Evolutionary conservation across 2,329 filamentous ascomycete species (phyloP).

Genomic region (Plenodomus tracheiphilus): DNA sequence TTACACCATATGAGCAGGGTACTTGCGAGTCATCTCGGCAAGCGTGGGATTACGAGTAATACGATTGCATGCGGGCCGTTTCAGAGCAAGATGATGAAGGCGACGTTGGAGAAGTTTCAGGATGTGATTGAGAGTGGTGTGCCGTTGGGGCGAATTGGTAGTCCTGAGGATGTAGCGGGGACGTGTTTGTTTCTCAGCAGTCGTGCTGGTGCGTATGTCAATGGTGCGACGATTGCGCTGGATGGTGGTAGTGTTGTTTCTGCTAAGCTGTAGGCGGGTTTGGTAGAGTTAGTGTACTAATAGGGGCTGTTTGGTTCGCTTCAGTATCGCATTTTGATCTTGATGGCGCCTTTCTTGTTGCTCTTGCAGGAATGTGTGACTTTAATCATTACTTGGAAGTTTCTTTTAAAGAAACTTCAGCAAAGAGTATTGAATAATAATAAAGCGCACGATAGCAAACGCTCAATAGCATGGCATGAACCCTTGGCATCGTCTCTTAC

Average conservation of each 20-base stretch:
- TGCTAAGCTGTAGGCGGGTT: slow-evolving; percentile 41
- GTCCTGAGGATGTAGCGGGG: slow-evolving; percentile 69
- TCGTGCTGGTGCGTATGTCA: slow-evolving; percentile 60
- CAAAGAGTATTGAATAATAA: too few relatives aligned
- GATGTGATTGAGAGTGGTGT: slow-evolving; percentile 62
- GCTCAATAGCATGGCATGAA: too few relatives aligned
- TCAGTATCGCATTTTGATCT: too few relatives aligned
- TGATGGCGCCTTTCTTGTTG: too few relatives aligned
- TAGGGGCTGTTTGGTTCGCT: too few relatives aligned
- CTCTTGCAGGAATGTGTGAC: too few relatives aligned
- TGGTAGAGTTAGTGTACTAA: too few relatives aligned
- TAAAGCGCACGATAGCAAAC: too few relatives aligned
- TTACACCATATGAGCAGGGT: slow-evolving; percentile 67
- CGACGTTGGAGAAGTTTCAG: slow-evolving; percentile 63
- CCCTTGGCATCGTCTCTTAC: too few relatives aligned
- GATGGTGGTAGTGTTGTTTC: slow-evolving; percentile 46
- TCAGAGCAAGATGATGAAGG: slow-evolving; percentile 73
- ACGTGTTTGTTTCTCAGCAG: slow-evolving; percentile 71
- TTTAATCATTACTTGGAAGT: too few relatives aligned
- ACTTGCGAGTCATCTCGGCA: slow-evolving; percentile 64
- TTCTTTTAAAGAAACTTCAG: too few relatives aligned
- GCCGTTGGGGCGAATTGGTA: slow-evolving; percentile 69
- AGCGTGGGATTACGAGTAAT: slow-evolving; percentile 65
- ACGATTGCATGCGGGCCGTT: slow-evolving; percentile 73
- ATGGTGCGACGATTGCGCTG: slow-evolving; percentile 49